Base-by-base conservation (phyloP, 108 stramenopile species). In the Asterionellopsis glacialis region DNA sequence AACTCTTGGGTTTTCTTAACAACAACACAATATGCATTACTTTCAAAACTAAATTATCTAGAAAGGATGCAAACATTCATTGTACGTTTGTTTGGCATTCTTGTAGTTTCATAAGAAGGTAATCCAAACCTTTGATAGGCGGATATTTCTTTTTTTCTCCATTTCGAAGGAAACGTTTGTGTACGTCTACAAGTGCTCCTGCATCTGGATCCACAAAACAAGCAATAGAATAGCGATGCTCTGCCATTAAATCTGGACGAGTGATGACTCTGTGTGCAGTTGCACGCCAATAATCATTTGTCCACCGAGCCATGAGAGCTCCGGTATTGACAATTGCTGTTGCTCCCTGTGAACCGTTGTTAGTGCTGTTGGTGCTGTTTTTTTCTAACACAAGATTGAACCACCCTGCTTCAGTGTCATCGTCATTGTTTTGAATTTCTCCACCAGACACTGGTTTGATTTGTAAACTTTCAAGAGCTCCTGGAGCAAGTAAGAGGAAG, bases 211-310 rank as follows among this genome's bases (percentile, higher is more conserved):
- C 64, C 41, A 65, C 45, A 45, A 64, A 71, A 27, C 3, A 58
- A 24, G 65, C 76, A 68, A 69, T 72, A 18, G 63, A 54, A 53
- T 68, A 77, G 39, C 68, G 66, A 27, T 64, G 18, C 4, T 12
- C n/a, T 14, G 52, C 12, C 12, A 41, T 60, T 23, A 23, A 14
- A 24, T 57, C 57, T 15, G 48, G 56, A 24, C 41, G 40, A 14
- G 77, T 49, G n/a, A 79, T 63, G 63, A 79, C 50, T 18, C 77
- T 60, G 59, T 79, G 74, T 14, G 74, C 51, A 19, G 77, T 76
- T 16, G 82, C 76, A 22, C 55, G 41, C 77, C 77, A 79, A 13
- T 54, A 14, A 61, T 83, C 74, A 52, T 79, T 75, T 11, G 77
- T 76, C 77, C 68, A 71, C 13, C 74, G 50, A 22, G 74, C 72